These are phyloP conservation scores for Neurospora sp. DNA, from an alignment of 495 filamentous ascomycete genomes.

Conservation along the genomic window DNA sequence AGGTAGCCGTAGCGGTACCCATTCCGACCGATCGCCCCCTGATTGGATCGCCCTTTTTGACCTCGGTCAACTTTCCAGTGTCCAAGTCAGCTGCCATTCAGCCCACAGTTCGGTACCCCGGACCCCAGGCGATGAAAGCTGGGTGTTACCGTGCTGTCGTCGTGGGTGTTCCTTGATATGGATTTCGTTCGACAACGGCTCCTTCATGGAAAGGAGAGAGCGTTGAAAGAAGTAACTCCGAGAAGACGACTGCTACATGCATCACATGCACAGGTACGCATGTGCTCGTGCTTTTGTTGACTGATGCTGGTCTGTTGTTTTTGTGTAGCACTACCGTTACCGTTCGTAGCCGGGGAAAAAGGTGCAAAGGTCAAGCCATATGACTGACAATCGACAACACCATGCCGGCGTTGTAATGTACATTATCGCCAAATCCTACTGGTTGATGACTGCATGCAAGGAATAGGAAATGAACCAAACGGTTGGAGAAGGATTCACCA, in stretches of 20 bases:
- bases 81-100: neutral
- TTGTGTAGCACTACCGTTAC: neutral
- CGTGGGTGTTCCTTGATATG: neutral
- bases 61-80: constrained; percentile 2
- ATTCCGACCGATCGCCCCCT: neutral
- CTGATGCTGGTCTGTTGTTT: neutral
- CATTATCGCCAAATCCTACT: neutral
- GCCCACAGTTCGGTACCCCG: neutral
- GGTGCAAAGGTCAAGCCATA: neutral
- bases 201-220: neutral
- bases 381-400: neutral
- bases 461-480: neutral
- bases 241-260: neutral
- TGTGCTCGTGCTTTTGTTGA: neutral
- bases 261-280: neutral
- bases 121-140: neutral
- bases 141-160: neutral
- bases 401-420: neutral
- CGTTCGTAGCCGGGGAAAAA: neutral
- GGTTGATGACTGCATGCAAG: neutral
- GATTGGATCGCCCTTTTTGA: constrained; percentile 1
- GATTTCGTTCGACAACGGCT: neutral
- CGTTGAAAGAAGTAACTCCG: neutral
- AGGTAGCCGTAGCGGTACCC: neutral
- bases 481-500: neutral